Base-by-base conservation (phyloP, 192 early-diverging fungal species). In the Backusella liffmaniae region DNA sequence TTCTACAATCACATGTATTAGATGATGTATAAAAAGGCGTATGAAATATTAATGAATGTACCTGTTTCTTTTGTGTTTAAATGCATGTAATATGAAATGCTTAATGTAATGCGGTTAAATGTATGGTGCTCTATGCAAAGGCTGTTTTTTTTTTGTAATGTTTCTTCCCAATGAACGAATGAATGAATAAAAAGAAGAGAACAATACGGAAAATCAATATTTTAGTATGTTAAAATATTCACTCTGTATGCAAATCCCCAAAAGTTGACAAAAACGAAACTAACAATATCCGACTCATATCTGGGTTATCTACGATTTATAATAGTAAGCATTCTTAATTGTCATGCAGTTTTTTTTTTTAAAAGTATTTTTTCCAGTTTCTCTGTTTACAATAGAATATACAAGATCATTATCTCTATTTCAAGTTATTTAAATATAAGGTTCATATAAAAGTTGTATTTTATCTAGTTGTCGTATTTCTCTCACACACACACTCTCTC, bases 221-320 rank as follows among this genome's bases (percentile, higher is more conserved):
- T 29, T 49, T 13, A 0, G 23, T 29, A 4, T 62, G 56, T 62
- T 29, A 29, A 62, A 29, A 62, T 29, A 8, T 62, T 26, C 56
- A 62, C 26, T 62, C 29, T 62, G 26, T 62, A 62, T 62, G 56
- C 56, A 62, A 62, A 62, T 62, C 56, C 56, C 56, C 56, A 62
- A 62, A 62, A 62, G 56, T 62, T 62, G 56, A 62, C 21, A 62
- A 62, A 62, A 62, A 62, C 56, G 56, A 62, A 62, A 62, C 21
- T 29, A 13, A 3, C 23, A 29, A 62, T 59, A 62, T 26, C 56
- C 23, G 21, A 62, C 26, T 62, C 56, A 62, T 62, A 62, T 62
- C 56, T 59, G 56, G 56, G 56, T 59, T 26, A 59, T 21, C 56
- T 59, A 26, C 4, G 23, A 59, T 59, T 59, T 59, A 59, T 9